Evolutionary conservation across 768 basidiomycete genomes (phyloP), one percentile per base, ranked within the genome.

Genomic region (Boletus vermiculosoides): DNA sequence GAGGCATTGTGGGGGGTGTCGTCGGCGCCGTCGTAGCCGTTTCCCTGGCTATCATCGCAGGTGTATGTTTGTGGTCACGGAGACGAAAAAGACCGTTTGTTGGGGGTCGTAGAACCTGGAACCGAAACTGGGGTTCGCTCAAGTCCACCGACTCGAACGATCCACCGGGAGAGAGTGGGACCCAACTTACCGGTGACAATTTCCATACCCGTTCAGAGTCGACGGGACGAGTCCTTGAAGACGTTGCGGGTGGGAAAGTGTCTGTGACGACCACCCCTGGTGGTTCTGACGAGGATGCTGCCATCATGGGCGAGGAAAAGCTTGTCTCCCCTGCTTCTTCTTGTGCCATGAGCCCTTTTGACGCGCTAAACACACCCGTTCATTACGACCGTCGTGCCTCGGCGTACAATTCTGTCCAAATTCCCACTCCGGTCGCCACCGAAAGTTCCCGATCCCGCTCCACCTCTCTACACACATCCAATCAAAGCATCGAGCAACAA

Each of bases 1-100:
- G 76, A 0, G 73, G 75, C 9, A 80, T 87, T 28, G 78, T 76
- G 6, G 87, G 85, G 2, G 78, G 79, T 25, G 76, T 80, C 20
- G 59, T 86, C 4, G 85, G 81, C 5, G 80, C 75, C 2, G 20
- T 73, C 2, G 63, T 76, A 3, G 77, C 69, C 15, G 52, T 83
- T 33, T 60, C 59, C 5, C 58, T 78, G 22, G 62, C 73, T 16
- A 63, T 72, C 8, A 50, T 76, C 25, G 60, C 46, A 53, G 72
- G 74, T 57, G 55, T 75, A 36, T 73, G 68, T 36, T 58, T 77
- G 36, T 70, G 62, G 57, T 41, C 68, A 48, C 57, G 56, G 50
- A 63, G 60, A 31, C 64, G 67, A 59, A 61, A 54, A 45, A 57
- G 53, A 41, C 20, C 28, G 22, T 33, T 59, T 4, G 55, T 61